Evolutionary conservation across 164 flowering plant genomes (phyloP), one percentile per base, ranked within the genome.

Genomic region (Amborella trichopoda): DNA sequence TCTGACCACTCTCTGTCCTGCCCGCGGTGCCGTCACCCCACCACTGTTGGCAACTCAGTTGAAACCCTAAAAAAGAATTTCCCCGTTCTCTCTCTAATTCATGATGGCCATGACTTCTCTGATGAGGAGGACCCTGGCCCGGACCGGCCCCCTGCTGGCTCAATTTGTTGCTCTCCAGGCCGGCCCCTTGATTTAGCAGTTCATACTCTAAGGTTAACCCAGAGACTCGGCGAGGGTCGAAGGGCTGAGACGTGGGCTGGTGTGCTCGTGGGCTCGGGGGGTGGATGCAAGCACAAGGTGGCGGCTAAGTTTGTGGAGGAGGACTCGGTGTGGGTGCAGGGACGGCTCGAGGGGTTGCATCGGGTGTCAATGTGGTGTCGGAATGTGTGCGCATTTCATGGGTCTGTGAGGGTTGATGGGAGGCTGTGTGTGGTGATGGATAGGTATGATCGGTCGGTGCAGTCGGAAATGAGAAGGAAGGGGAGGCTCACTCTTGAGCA

Each of bases 401-500:
- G 99, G n/a, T 77, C 66, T 5, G 64, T 49, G 23, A 74, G 64
- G 59, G 48, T 75, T 68, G 94, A 74, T 1, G 81, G 77, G 1
- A 54, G 67, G 28, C 58, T 93, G 19, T 70, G 83, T 28, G 68
- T 93, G 16, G 69, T 93, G 12, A 82, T 80, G 86, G 96, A 93
- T 58, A 69, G 67, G 66, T 87, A 90, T 58, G n/a, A 40, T 44
- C 86, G 95, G 6, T 87, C 96, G 2, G 79, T 93, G 18, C 80
- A 66, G 56, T 77, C 89, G 0, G 95, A 71, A 56, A 93, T 93
- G 96, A 81, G 61, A 75, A 91, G 83, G 33, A 81, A 75, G 50
- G 96, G 99, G 34, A 63, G 99, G 26, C 88, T 88, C 25, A 93
- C 99, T 54, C 66, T 93, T 50, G 99, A 88, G 74, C 96, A 93